Conservation (phyloP, 2,329 filamentous ascomycete genomes). For the Stagonosporopsis rhizophila region DNA sequence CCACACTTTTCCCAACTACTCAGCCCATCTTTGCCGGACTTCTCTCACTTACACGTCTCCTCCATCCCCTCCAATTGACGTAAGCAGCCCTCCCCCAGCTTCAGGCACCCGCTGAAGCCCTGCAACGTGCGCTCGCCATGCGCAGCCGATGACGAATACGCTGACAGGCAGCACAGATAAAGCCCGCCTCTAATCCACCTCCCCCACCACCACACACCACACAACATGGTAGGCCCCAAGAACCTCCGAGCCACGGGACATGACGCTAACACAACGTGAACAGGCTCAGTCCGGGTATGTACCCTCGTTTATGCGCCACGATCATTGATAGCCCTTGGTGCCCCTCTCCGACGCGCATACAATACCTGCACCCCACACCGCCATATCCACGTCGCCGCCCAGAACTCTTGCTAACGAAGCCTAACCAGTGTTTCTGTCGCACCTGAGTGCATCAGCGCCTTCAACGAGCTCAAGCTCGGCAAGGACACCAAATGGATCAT, state of each 20-base stretch:
- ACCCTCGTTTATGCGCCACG: conserved; percentile 22
- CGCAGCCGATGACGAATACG: conserved; percentile 43
- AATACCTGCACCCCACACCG: conserved; percentile 13
- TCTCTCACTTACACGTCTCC: conserved; percentile 23
- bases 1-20: conserved; percentile 32
- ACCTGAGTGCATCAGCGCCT: conserved; percentile 71
- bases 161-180: conserved; percentile 49
- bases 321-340: conserved; percentile 21
- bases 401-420: conserved; percentile 25
- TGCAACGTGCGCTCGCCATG: conserved; percentile 19
- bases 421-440: conserved; percentile 70
- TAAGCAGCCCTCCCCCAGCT: conserved; percentile 29
- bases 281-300: conserved; percentile 56
- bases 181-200: conserved; percentile 32
- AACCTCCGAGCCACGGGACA: not conserved
- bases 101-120: conserved; percentile 26
- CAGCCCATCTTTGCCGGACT: conserved; percentile 27
- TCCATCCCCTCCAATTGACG: conserved; percentile 34
- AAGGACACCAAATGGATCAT: conserved; percentile 84
- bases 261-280: conserved; percentile 26
- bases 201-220: conserved; percentile 29
- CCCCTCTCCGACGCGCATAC: conserved; percentile 16
- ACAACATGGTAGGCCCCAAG: conserved; percentile 45
- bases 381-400: not conserved
- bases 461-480: conserved; percentile 83